These are phyloP conservation scores for Jackrogersella multiformis DNA, from an alignment of 495 filamentous ascomycete genomes.

Conservation along the genomic window DNA sequence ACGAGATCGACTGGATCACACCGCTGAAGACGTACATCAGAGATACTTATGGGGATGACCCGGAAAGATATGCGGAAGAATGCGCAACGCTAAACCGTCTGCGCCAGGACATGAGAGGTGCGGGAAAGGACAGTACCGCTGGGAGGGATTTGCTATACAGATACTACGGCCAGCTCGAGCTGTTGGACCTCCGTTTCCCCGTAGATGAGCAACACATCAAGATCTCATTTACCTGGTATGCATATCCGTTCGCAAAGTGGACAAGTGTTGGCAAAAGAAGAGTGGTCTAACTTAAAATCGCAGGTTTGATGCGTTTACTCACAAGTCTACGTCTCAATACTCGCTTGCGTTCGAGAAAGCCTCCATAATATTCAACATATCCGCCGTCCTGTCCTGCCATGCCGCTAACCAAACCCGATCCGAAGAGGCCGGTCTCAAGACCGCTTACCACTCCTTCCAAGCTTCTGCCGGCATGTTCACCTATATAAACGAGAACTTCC, in stretches of 20 bases:
- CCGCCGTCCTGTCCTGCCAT: conserved; percentile 94
- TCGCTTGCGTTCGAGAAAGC: conserved; percentile 98
- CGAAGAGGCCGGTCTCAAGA: conserved; percentile 92
- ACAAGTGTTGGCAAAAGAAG: not conserved
- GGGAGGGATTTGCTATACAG: conserved; percentile 93
- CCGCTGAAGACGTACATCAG: conserved; percentile 95
- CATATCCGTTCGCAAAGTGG: not conserved
- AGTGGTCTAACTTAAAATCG: conserved; percentile 36
- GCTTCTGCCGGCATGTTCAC: conserved; percentile 99
- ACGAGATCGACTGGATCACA: conserved; percentile 97
- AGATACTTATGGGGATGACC: conserved; percentile 93
- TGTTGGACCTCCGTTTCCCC: conserved; percentile 93
- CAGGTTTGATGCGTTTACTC: conserved; percentile 98
- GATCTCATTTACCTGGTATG: conserved; percentile 97
- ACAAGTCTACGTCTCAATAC: conserved; percentile 94
- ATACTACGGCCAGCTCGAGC: conserved; percentile 96
- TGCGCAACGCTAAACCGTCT: conserved; percentile 95
- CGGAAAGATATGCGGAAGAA: conserved; percentile 92
- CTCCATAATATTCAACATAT: conserved; percentile 99
- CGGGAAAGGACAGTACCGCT: conserved; percentile 94
- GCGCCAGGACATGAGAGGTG: conserved; percentile 98
- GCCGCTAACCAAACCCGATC: conserved; percentile 91
- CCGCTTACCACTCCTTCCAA: conserved; percentile 97
- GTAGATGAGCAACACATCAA: conserved; percentile 99
- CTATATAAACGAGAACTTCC: conserved; percentile 99